Conservation (phyloP, 208 protist species). For the Crithidia fasciculata region DNA sequence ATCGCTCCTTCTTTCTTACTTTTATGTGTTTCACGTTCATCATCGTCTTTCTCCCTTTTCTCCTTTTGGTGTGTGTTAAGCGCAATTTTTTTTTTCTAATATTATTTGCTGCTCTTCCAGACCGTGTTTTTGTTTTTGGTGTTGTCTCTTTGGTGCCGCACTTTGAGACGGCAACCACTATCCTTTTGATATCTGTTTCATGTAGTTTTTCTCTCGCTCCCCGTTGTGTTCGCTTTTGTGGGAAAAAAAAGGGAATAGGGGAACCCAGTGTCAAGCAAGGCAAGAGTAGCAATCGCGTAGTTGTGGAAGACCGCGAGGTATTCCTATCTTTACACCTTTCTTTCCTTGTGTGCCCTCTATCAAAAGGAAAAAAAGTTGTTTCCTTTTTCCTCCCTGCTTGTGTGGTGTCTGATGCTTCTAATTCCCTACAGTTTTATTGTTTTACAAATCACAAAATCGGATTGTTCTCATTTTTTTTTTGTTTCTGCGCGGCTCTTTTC, state of each 20-base stretch:
- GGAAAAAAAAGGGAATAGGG: no score
- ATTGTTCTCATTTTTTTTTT: constrained; percentile 7
- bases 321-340: no score
- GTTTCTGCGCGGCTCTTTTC: background rate
- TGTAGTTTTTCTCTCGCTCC: background rate
- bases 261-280: no score
- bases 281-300: no score
- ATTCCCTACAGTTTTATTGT: no score
- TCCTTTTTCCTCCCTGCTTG: no score
- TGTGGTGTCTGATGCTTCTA: no score
- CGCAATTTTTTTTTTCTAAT: constrained; percentile 6
- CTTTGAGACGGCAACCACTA: background rate
- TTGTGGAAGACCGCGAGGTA: no score
- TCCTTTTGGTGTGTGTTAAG: background rate
- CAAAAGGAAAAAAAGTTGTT: no score
- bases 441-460: no score
- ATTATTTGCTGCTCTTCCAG: background rate
- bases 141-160: background rate
- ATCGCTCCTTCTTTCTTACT: no score
- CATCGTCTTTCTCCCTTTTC: constrained; percentile 9
- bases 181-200: constrained; percentile 5
- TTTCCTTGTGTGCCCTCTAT: no score
- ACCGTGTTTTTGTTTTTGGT: background rate
- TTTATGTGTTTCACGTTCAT: background rate
- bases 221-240: background rate